These are phyloP conservation scores for Saccharomycopsis microspora DNA, from an alignment of 805 yeast genomes.

Conservation along the genomic window DNA sequence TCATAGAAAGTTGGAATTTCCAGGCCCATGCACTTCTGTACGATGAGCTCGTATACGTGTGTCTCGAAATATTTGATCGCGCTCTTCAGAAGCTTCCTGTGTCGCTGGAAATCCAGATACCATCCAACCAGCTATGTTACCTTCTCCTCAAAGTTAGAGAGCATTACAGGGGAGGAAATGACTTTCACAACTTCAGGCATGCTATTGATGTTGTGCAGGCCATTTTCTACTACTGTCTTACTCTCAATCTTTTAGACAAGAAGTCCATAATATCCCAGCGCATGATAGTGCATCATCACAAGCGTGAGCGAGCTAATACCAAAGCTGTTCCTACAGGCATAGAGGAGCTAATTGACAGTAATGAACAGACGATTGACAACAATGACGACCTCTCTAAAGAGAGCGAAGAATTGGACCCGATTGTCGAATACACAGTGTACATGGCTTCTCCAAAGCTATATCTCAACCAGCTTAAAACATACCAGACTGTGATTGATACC, in stretches of 20 bases:
- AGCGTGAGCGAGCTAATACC: neutral
- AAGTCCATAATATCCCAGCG: constrained; percentile 9
- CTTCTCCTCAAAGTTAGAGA: constrained; percentile 62
- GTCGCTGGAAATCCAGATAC: constrained; percentile 17
- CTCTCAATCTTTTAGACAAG: constrained; percentile 20
- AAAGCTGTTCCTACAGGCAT: neutral
- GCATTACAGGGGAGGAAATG: constrained; percentile 73
- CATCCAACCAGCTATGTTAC: constrained; percentile 39
- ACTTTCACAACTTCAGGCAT: constrained; percentile 92
- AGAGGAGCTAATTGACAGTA: neutral
- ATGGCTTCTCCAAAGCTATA: constrained; percentile 10
- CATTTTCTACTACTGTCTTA: constrained; percentile 48
- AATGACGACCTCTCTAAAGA: constrained; percentile 10
- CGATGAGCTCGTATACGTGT: constrained; percentile 58
- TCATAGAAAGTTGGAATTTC: constrained; percentile 55
- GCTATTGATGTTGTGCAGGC: constrained; percentile 95
- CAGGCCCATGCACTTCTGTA: constrained; percentile 53
- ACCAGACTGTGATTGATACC: constrained; percentile 6
- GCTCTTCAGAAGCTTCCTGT: constrained; percentile 24
- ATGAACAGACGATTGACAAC: constrained; percentile 18
- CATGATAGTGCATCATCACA: constrained; percentile 9
- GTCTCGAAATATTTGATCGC: constrained; percentile 39
- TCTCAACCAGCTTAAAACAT: constrained; percentile 9
- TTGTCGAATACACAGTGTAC: constrained; percentile 11
- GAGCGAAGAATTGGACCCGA: constrained; percentile 15